Conservation (phyloP, 495 filamentous ascomycete species). For the Talaromyces proteolyticus region DNA sequence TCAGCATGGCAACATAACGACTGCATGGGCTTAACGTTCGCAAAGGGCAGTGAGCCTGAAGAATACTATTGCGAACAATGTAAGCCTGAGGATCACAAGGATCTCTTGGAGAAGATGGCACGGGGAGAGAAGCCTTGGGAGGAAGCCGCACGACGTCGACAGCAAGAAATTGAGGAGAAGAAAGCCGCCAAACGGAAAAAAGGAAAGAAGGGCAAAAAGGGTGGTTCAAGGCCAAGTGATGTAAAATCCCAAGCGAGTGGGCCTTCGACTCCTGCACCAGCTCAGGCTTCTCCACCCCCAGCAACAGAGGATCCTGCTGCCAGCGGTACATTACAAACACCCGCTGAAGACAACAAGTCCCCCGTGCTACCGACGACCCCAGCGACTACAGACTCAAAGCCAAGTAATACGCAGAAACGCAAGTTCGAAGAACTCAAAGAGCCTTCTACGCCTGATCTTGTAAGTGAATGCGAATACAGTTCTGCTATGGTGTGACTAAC, state of each 20-base stretch:
- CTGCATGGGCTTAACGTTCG: slow-evolving; percentile 82
- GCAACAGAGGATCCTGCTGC: background rate
- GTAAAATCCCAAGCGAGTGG: slow-evolving; percentile 17
- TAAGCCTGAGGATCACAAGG: slow-evolving; percentile 72
- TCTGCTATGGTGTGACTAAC: slow-evolving; percentile 8
- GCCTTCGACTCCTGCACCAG: slow-evolving; percentile 25
- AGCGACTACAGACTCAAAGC: slow-evolving; percentile 17
- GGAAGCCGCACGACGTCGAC: slow-evolving; percentile 49
- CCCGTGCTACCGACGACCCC: slow-evolving; percentile 21
- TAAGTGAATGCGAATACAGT: slow-evolving; percentile 15
- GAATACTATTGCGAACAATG: slow-evolving; percentile 91
- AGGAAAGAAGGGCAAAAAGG: slow-evolving; percentile 38
- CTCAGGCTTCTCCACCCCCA: slow-evolving; percentile 5
- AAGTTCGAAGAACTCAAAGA: slow-evolving; percentile 37
- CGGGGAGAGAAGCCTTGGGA: slow-evolving; percentile 87
- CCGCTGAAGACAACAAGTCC: slow-evolving; percentile 13
- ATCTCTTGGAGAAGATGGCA: slow-evolving; percentile 64
- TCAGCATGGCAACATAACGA: slow-evolving; percentile 94
- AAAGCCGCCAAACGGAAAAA: slow-evolving; percentile 38
- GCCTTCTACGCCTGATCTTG: slow-evolving; percentile 18
- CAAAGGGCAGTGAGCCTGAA: slow-evolving; percentile 65
- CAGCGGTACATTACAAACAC: slow-evolving; percentile 2
- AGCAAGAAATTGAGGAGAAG: slow-evolving; percentile 43
- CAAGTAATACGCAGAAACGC: slow-evolving; percentile 34
- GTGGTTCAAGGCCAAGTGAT: slow-evolving; percentile 29